Percentiles rank a stretch among this genome's conserved stretches.
Evolutionary conservation across 169 alveolate genomes (phyloP).

Genomic region (Babesia ovis): DNA sequence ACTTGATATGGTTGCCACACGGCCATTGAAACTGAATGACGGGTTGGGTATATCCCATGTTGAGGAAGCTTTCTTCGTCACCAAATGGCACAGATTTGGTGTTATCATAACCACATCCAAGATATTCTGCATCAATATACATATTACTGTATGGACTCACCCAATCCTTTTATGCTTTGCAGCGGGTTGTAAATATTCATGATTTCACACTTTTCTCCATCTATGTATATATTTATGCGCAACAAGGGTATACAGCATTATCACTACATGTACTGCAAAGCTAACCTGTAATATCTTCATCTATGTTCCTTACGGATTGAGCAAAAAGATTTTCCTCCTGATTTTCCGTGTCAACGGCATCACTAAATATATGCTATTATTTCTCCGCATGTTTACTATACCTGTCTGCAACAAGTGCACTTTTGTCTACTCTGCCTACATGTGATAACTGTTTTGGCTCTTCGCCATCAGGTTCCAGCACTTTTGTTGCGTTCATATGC

Average conservation of each 20-base stretch:
- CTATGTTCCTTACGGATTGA: too few relatives aligned
- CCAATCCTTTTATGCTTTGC: slow-evolving; percentile 19
- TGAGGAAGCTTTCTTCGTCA: slow-evolving; percentile 43
- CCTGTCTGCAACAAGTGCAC: too few relatives aligned
- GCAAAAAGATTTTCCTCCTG: too few relatives aligned
- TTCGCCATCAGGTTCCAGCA: background rate
- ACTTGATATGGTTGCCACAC: background rate
- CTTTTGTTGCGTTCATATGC: background rate
- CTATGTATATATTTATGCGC: too few relatives aligned
- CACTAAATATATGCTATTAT: too few relatives aligned
- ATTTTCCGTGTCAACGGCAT: too few relatives aligned
- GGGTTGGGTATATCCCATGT: slow-evolving; percentile 64
- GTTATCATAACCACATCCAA: slow-evolving; percentile 62
- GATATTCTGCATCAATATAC: slow-evolving; percentile 35
- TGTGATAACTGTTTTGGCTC: background rate
- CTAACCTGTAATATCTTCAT: background rate
- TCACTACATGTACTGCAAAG: too few relatives aligned
- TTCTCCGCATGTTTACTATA: too few relatives aligned
- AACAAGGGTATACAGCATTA: too few relatives aligned
- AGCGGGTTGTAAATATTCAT: background rate
- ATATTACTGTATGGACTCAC: background rate
- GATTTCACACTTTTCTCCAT: background rate
- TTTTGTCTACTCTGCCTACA: too few relatives aligned
- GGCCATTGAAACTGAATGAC: slow-evolving; percentile 31
- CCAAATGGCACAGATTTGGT: slow-evolving; percentile 53